Percentiles rank a stretch among this genome's conserved stretches.
Evolutionary conservation across 1,284 basidiomycete genomes (phyloP).

Genomic region (Moesziomyces sp.): DNA sequence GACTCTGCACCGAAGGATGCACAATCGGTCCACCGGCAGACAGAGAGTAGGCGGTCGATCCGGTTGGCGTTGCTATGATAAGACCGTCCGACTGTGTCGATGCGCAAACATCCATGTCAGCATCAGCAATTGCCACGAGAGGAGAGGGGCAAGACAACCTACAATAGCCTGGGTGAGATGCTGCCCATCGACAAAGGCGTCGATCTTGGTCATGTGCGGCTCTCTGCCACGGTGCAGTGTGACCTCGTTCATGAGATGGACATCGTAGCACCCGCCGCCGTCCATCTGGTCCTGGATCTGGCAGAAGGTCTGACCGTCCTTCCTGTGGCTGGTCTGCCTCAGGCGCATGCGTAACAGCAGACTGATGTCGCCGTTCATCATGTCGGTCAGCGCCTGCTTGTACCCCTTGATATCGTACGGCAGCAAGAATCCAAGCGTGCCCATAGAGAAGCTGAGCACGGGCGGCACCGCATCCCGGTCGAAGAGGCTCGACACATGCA

Average conservation of each 20-base stretch:
- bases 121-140: neutral
- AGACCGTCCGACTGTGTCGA: slow-evolving; percentile 83
- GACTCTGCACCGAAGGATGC: slow-evolving; percentile 87
- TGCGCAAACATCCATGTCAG: neutral
- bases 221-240: slow-evolving; percentile 89
- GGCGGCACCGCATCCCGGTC: slow-evolving; percentile 88
- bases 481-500: slow-evolving; percentile 93
- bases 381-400: slow-evolving; percentile 50
- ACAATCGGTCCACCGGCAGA: slow-evolving; percentile 96
- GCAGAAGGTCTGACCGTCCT: slow-evolving; percentile 42
- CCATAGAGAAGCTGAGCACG: slow-evolving; percentile 95
- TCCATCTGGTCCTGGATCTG: slow-evolving; percentile 28
- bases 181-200: slow-evolving; percentile 93
- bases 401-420: slow-evolving; percentile 74
- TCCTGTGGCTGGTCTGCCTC: slow-evolving; percentile 44
- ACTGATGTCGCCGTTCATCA: slow-evolving; percentile 50
- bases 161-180: slow-evolving; percentile 95
- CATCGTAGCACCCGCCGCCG: slow-evolving; percentile 71
- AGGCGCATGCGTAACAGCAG: slow-evolving; percentile 61
- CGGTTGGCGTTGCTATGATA: slow-evolving; percentile 94
- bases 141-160: slow-evolving; percentile 68
- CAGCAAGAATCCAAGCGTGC: slow-evolving; percentile 90
- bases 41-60: slow-evolving; percentile 95
- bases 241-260: slow-evolving; percentile 98
- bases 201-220: slow-evolving; percentile 91